Conservation (phyloP, 257 asterid species). For the Salvia hispanica region DNA sequence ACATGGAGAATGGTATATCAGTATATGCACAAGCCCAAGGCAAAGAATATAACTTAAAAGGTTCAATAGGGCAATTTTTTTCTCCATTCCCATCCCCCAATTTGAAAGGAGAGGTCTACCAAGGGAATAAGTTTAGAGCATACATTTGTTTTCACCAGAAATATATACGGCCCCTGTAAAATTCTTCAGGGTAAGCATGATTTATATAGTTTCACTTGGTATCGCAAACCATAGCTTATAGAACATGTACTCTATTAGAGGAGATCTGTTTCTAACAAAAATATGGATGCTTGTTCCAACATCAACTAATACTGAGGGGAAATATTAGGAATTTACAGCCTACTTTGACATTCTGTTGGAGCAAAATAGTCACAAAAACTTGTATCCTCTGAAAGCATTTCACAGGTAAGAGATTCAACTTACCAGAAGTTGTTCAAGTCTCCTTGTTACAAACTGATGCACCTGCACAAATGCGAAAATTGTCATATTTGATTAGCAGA, state of each 20-base stretch:
- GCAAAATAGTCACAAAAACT: neutral
- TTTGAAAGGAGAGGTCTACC: constrained; percentile 3
- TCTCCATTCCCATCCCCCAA: neutral
- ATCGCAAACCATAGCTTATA: constrained; percentile 5
- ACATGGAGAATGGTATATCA: neutral
- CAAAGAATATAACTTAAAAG: constrained; percentile 7
- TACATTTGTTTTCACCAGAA: neutral
- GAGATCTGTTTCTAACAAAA: constrained; percentile 16
- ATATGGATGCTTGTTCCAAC: neutral
- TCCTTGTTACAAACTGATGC: constrained; percentile 85
- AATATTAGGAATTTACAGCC: constrained; percentile 11
- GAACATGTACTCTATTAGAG: constrained; percentile 18
- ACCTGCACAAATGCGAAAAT: constrained; percentile 49
- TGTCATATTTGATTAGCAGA: constrained; percentile 19
- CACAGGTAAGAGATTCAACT: constrained; percentile 33
- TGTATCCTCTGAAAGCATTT: constrained; percentile 6
- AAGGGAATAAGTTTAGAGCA: neutral
- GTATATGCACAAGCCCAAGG: neutral
- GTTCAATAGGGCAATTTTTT: neutral
- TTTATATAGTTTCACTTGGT: constrained; percentile 4
- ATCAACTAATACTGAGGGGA: constrained; percentile 2
- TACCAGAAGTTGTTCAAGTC: constrained; percentile 97
- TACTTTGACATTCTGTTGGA: neutral
- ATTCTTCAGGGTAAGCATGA: neutral
- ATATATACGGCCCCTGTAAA: constrained; percentile 19